phyloP scores from a whole-genome alignment of 2,329 filamentous ascomycete species.

The Fusarium sp. region DNA sequence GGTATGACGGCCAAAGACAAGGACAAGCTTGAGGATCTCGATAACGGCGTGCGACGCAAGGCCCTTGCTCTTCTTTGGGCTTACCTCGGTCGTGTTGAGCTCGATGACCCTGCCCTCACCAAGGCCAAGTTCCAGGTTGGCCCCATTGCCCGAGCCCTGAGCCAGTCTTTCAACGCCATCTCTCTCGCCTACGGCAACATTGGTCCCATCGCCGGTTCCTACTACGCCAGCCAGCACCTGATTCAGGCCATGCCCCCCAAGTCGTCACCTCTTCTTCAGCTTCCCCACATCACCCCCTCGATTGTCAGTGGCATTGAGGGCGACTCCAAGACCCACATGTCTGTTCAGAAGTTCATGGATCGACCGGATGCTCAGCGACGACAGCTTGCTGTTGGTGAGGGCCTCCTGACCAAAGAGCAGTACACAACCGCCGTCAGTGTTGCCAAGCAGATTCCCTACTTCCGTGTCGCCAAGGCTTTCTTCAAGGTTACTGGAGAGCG shows the following conservation, averaged over 20 bases:
- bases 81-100: constrained; percentile 88
- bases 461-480: constrained; percentile 91
- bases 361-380: constrained; percentile 81
- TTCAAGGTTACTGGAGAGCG: constrained; percentile 98
- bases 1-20: constrained; percentile 80
- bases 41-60: constrained; percentile 85
- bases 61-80: constrained; percentile 93
- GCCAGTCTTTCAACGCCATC: constrained; percentile 88
- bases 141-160: constrained; percentile 86
- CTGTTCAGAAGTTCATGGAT: constrained; percentile 90
- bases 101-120: constrained; percentile 82
- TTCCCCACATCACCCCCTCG: constrained; percentile 84
- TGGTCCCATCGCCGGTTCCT: constrained; percentile 83
- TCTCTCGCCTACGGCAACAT: constrained; percentile 89
- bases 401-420: constrained; percentile 79
- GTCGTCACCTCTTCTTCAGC: constrained; percentile 88
- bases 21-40: constrained; percentile 81
- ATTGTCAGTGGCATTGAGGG: constrained; percentile 77
- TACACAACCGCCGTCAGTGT: constrained; percentile 82
- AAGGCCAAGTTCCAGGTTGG: constrained; percentile 91
- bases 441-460: constrained; percentile 84
- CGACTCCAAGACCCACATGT: constrained; percentile 79
- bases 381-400: constrained; percentile 75
- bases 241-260: constrained; percentile 90
- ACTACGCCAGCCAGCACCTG: constrained; percentile 84